Evolutionary conservation across 1,284 basidiomycete species (phyloP).

Genomic region (Mycena sp.): DNA sequence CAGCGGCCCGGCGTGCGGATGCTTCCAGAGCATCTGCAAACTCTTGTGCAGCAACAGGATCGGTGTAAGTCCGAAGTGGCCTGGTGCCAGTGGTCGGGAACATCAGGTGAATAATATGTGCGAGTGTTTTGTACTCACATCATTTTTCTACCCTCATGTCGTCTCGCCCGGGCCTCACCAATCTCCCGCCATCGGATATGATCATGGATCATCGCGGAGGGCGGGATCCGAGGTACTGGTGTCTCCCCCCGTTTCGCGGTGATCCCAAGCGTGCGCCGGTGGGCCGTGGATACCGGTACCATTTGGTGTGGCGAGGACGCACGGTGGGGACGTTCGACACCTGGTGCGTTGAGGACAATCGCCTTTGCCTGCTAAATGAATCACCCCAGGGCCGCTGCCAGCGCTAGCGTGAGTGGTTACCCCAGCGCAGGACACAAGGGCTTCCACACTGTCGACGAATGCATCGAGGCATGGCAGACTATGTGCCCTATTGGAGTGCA

Average conservation of each 20-base stretch:
- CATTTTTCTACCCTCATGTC: background rate
- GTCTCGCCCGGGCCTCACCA: background rate
- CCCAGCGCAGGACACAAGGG: background rate
- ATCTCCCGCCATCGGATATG: background rate
- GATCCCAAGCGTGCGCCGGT: background rate
- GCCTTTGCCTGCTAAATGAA: background rate
- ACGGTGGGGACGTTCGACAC: slow-evolving; percentile 12
- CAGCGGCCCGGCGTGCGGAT: too few relatives aligned
- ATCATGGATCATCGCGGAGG: background rate
- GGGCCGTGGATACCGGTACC: background rate
- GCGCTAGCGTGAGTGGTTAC: background rate
- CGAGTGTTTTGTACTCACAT: background rate
- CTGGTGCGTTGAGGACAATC: background rate
- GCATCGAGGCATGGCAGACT: slow-evolving; percentile 8
- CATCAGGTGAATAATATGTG: background rate
- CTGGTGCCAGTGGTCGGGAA: too few relatives aligned
- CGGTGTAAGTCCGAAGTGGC: too few relatives aligned
- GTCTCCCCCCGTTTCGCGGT: slow-evolving; percentile 1
- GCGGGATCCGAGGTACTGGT: slow-evolving; percentile 2
- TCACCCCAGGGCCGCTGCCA: slow-evolving; percentile 2
- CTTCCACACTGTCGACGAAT: background rate
- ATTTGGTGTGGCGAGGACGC: slow-evolving; percentile 2
- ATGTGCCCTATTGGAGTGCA: slow-evolving; percentile 4
- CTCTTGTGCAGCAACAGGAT: too few relatives aligned
- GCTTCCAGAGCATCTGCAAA: too few relatives aligned